A percentile compares a stretch with the other conserved stretches of the same genome.
phyloP scores from a whole-genome alignment of 768 basidiomycete genomes.

The Trametes coccinea region DNA sequence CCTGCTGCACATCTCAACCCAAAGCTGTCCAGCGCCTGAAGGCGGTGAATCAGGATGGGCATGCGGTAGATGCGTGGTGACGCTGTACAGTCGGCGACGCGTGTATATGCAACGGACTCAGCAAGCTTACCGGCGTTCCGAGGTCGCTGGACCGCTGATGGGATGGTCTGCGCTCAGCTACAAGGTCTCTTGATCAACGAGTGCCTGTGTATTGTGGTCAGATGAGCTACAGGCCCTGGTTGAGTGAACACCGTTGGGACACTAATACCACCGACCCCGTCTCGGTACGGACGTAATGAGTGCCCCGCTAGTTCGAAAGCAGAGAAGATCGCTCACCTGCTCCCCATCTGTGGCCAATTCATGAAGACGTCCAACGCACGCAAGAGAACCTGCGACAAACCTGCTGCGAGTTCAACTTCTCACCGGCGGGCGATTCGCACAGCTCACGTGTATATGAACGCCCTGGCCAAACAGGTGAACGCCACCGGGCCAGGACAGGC shows the following conservation, averaged over 20 bases:
- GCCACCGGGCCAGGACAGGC: not conserved
- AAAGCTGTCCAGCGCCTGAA: slow-evolving; percentile 2
- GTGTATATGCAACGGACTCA: not conserved
- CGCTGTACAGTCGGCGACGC: not conserved
- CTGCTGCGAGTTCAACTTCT: not conserved
- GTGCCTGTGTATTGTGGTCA: slow-evolving; percentile 5
- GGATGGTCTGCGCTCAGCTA: not conserved
- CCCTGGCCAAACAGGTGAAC: slow-evolving; percentile 4
- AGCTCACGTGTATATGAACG: slow-evolving; percentile 1
- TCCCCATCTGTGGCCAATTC: not conserved
- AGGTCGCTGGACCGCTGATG: slow-evolving; percentile 5
- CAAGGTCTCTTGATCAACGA: not conserved
- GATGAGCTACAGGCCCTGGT: not conserved
- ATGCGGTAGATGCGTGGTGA: not conserved
- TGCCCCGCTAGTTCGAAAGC: not conserved
- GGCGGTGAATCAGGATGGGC: not conserved
- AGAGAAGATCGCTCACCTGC: not conserved
- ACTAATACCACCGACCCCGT: not conserved
- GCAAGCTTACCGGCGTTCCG: slow-evolving; percentile 3
- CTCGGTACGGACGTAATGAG: slow-evolving; percentile 6
- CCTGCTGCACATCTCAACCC: not conserved
- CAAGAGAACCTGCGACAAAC: not conserved
- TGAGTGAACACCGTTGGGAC: not conserved
- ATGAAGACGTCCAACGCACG: not conserved
- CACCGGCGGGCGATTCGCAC: not conserved